Evolutionary conservation across 2,329 filamentous ascomycete genomes (phyloP), one percentile per base, ranked within the genome.

Genomic region (Blastomyces gilchristii): DNA sequence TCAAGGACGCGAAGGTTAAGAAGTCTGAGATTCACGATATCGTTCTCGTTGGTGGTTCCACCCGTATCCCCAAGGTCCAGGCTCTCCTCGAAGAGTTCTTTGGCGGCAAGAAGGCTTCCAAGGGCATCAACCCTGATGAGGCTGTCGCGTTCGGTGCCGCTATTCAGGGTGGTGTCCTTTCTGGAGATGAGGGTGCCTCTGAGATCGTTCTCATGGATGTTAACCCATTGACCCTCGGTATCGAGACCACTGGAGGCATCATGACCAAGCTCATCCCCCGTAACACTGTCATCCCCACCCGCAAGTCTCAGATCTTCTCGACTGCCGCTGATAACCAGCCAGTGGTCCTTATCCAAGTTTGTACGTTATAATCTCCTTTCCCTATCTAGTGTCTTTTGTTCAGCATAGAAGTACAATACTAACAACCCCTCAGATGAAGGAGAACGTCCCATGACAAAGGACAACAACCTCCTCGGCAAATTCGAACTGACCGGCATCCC

Each of bases 51-150:
- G 94, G 94, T 87, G 94, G 94, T 79, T 97, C 94, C 66, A 97
- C 94, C 69, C 93, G 94, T 90, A 97, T 99, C 71, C 93, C 94
- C 78, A 97, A 97, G 89, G 92, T 97, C 69, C 89, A 95, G 81
- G 77, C 85, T 71, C 87, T 97, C 75, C 89, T 97, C 69, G 91
- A 97, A 83, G 92, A 97, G 80, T 97, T 85, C 85, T 97, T 97
- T 77, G 82, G 76, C 71, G 88, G 92, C 78, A 97, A 97, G 90
- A 92, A 94, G 84, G 91, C 92, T 71, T 92, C 89, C 85, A 97
- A 97, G 90, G 91, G 91, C 80, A 96, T 99, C 78, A 97, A 97
- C 86, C 94, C 94, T 71, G 94, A 99, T 75, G 94, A 97, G 84
- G 94, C 94, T 81, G 94, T 97, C 71, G 94, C 94, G 75, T 97